These are phyloP conservation scores for Phlebopus sp. DNA, from an alignment of 1,284 basidiomycete genomes.

Conservation along the genomic window DNA sequence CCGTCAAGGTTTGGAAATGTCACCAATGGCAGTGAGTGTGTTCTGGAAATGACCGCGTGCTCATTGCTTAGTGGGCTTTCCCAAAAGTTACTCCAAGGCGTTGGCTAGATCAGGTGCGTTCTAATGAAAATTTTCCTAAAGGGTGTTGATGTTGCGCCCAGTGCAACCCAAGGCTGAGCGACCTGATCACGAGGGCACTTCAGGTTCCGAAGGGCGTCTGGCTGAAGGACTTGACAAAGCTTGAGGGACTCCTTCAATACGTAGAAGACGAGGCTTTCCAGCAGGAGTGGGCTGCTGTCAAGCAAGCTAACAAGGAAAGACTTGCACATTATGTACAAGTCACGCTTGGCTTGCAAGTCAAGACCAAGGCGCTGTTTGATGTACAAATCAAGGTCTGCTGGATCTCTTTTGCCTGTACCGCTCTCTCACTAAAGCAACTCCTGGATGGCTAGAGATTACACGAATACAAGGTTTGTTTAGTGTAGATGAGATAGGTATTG, in stretches of 20 bases:
- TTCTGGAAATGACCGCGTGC: slow-evolving; percentile 19
- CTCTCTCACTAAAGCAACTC: not conserved
- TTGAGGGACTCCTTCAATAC: slow-evolving; percentile 66
- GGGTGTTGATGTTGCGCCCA: slow-evolving; percentile 29
- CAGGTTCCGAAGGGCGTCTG: slow-evolving; percentile 71
- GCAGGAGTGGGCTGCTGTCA: slow-evolving; percentile 77
- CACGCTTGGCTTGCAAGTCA: slow-evolving; percentile 72
- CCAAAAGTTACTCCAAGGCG: slow-evolving; percentile 72
- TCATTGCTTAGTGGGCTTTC: slow-evolving; percentile 6
- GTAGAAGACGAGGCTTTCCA: slow-evolving; percentile 74
- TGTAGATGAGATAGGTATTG: not conserved
- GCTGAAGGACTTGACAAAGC: slow-evolving; percentile 75
- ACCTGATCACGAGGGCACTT: slow-evolving; percentile 80
- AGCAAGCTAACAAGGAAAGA: slow-evolving; percentile 84
- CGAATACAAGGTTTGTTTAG: slow-evolving; percentile 73
- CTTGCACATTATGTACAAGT: slow-evolving; percentile 75
- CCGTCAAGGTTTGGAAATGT: slow-evolving; percentile 67
- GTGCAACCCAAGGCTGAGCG: slow-evolving; percentile 85
- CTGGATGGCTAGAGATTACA: slow-evolving; percentile 59
- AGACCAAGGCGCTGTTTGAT: slow-evolving; percentile 85
- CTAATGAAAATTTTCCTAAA: not conserved
- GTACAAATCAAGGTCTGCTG: slow-evolving; percentile 80
- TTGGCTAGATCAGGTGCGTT: slow-evolving; percentile 76
- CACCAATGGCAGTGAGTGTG: slow-evolving; percentile 76
- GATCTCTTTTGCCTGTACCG: not conserved